A percentile compares a stretch with the other conserved stretches of the same genome.
Evolutionary conservation across 139 green algal species (phyloP).

Genomic region (Coccomyxa sp.): DNA sequence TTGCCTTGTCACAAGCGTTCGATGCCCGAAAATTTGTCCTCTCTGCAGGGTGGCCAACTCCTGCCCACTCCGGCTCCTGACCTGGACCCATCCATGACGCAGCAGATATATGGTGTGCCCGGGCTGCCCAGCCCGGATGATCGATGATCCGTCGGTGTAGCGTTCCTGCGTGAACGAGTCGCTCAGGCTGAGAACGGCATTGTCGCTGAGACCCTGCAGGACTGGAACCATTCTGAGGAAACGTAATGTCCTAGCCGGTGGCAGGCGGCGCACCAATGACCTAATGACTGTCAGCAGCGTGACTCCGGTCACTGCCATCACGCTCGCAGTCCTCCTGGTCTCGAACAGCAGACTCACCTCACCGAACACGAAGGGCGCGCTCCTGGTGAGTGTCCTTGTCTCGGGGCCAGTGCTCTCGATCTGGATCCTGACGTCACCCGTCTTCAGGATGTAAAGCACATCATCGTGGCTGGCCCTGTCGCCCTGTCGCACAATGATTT

Average conservation of each 20-base stretch:
- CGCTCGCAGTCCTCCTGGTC: not conserved
- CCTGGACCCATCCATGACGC: not conserved
- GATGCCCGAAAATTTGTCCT: not conserved
- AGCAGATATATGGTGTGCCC: not conserved
- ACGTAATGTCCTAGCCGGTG: not conserved
- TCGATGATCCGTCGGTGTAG: not conserved
- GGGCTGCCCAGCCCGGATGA: not conserved
- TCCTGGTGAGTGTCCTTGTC: not conserved
- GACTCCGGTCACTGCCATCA: not conserved
- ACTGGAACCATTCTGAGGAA: not conserved
- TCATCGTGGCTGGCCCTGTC: not conserved
- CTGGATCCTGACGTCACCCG: not conserved
- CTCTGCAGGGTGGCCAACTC: not conserved
- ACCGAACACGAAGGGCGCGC: not conserved
- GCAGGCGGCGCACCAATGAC: not conserved
- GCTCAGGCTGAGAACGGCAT: not conserved
- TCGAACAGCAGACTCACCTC: not conserved
- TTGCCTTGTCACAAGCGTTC: not conserved
- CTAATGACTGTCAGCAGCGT: not conserved
- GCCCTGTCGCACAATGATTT: not conserved
- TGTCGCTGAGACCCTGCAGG: not conserved
- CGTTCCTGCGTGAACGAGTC: not conserved
- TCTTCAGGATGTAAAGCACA: not conserved
- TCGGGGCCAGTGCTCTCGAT: not conserved
- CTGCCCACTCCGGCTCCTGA: not conserved